These are phyloP conservation scores for Ustilago cynodontis DNA, from an alignment of 1,284 basidiomycete species.

Conservation along the genomic window DNA sequence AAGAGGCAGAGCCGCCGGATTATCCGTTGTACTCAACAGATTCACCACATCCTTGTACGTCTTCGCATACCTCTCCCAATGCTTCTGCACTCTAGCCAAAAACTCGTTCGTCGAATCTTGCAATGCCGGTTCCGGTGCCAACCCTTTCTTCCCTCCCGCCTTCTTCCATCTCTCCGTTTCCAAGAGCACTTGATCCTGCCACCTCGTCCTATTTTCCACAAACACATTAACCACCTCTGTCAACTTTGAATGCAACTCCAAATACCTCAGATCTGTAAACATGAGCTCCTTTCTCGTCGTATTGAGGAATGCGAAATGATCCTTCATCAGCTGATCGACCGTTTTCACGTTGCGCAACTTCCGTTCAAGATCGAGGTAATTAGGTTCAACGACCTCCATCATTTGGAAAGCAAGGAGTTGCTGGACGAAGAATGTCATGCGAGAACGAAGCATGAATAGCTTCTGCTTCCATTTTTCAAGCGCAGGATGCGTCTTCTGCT, in stretches of 20 bases:
- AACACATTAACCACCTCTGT: conserved; percentile 61
- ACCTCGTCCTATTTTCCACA: conserved; percentile 55
- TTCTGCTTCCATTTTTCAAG: conserved; percentile 67
- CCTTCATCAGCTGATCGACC: conserved; percentile 68
- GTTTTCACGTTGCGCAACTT: conserved; percentile 62
- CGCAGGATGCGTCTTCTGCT: conserved; percentile 50
- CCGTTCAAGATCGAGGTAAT: conserved; percentile 63
- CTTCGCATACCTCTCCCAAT: conserved; percentile 62
- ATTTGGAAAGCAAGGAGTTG: conserved; percentile 67
- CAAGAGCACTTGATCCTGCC: conserved; percentile 59
- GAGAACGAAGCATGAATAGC: conserved; percentile 61
- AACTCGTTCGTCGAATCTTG: conserved; percentile 44
- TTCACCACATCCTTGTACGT: conserved; percentile 67
- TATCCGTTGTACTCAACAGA: conserved; percentile 67
- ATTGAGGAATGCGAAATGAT: conserved; percentile 68
- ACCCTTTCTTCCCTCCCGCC: conserved; percentile 26
- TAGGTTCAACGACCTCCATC: conserved; percentile 67
- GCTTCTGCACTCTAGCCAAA: conserved; percentile 51
- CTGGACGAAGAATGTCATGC: conserved; percentile 68
- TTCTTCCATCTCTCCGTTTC: conserved; percentile 54
- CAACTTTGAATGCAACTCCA: conserved; percentile 61
- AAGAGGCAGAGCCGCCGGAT: conserved; percentile 66
- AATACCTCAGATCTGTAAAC: conserved; percentile 65
- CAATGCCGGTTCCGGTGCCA: conserved; percentile 33
- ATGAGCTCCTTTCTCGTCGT: conserved; percentile 67